phyloP scores from a whole-genome alignment of 73 alveolate species.

The Chromera velia region DNA sequence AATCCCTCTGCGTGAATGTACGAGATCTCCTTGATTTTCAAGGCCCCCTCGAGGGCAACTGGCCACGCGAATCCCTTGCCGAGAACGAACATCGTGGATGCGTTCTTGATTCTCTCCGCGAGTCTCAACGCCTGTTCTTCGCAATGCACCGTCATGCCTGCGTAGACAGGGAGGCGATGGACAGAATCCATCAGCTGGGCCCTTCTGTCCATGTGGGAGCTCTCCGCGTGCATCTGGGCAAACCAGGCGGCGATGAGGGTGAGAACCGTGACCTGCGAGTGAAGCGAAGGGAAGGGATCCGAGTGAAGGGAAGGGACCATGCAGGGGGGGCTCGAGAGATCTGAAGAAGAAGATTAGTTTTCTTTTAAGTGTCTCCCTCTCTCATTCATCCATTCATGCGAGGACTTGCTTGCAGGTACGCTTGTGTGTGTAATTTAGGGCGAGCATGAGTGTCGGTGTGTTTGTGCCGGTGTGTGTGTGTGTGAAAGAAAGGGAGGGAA shows the following conservation, averaged over 20 bases:
- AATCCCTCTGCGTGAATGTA: slow-evolving; percentile 89
- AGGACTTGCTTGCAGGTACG: too few relatives aligned
- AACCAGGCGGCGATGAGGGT: slow-evolving; percentile 57
- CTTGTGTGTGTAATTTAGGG: too few relatives aligned
- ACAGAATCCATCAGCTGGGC: background rate
- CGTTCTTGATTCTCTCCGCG: background rate
- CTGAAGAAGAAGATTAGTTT: too few relatives aligned
- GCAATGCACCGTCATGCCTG: background rate
- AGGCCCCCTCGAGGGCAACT: slow-evolving; percentile 90
- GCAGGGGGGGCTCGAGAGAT: too few relatives aligned
- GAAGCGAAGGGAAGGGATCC: too few relatives aligned
- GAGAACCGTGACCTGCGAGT: slow-evolving; percentile 49
- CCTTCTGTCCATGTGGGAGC: background rate
- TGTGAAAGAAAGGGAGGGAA: too few relatives aligned
- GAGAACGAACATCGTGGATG: background rate
- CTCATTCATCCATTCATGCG: too few relatives aligned
- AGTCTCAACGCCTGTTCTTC: background rate
- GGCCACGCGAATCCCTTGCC: slow-evolving; percentile 78
- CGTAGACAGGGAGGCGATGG: background rate
- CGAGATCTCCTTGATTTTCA: slow-evolving; percentile 81
- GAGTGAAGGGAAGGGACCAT: too few relatives aligned
- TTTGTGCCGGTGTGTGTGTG: too few relatives aligned
- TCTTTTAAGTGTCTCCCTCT: too few relatives aligned
- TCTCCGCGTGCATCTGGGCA: slow-evolving; percentile 22
- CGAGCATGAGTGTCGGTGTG: too few relatives aligned